Percentiles rank a stretch among this genome's conserved stretches.
Evolutionary conservation across 345 rosid species (phyloP).

Genomic region (Salix exigua): DNA sequence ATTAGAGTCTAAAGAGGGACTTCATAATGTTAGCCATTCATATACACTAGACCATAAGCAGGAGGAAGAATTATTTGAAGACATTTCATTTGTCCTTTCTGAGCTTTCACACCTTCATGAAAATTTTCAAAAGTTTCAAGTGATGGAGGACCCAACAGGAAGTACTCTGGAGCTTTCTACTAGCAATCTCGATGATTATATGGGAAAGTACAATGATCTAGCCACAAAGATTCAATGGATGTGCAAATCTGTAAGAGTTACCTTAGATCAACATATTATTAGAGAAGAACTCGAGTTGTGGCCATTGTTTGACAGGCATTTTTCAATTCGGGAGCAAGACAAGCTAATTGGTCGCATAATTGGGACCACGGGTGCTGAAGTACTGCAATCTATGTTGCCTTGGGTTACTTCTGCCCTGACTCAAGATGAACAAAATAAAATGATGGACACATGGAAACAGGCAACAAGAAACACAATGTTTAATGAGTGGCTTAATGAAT

Average conservation of each 20-base stretch:
- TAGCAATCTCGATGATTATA: constrained; percentile 26
- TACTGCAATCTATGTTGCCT: constrained; percentile 86
- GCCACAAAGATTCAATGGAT: constrained; percentile 88
- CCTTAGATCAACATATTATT: constrained; percentile 79
- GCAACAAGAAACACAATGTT: constrained; percentile 94
- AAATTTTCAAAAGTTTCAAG: constrained; percentile 31
- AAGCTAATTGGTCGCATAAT: constrained; percentile 87
- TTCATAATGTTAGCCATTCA: constrained; percentile 91
- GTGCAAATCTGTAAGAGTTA: constrained; percentile 85
- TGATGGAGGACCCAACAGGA: constrained; percentile 30
- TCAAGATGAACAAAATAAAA: constrained; percentile 78
- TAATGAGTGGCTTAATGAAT: constrained; percentile 87
- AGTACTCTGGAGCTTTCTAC: constrained; percentile 22
- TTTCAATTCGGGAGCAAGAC: constrained; percentile 81
- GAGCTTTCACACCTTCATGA: constrained; percentile 64
- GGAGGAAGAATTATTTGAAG: constrained; percentile 85
- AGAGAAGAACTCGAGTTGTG: constrained; percentile 86
- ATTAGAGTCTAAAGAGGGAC: constrained; percentile 88
- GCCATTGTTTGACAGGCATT: constrained; percentile 77
- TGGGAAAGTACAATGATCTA: constrained; percentile 57
- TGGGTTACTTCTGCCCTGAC: constrained; percentile 93
- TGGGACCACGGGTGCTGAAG: constrained; percentile 91
- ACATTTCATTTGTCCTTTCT: constrained; percentile 62
- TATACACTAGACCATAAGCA: constrained; percentile 87
- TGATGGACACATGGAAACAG: constrained; percentile 97